Base-by-base conservation (phyloP, 108 stramenopile species). In the Discostella stelligeroides region DNA sequence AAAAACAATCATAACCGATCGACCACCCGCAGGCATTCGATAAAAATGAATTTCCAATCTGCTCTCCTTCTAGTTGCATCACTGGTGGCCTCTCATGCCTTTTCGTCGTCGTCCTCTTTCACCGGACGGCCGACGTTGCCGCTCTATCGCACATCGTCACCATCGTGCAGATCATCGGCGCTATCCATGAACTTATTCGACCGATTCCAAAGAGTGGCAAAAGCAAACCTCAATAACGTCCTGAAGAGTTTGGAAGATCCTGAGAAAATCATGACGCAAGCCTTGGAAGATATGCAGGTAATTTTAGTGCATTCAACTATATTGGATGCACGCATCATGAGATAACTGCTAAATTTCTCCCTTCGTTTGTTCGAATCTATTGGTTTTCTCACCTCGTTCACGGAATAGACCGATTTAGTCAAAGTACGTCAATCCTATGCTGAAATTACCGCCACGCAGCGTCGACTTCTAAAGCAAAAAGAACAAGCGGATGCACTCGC, bases 231-330 rank as follows among this genome's bases (percentile, higher is more conserved):
- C 1, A 97, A 98, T 63, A 96, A 88, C 57, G 74, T 97, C 34
- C 80, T 96, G 13, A 86, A 95, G 56, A 91, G 82, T 49, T 60
- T 95, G 62, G 96, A 97, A 80, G 98, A 98, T 78, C 98, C 98
- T 14, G 98, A 98, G 72, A 98, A 98, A 82, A 92, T 98, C 55
- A 84, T 98, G 89, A 90, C 76, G 43, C 97, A 97, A 77, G 97
- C 98, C 8, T 73, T 98, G 25, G 95, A 96, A 74, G 98, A 98
- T 79, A 97, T 98, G 96, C 98, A 98, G 85, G 86, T 91, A 68
- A 70, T 85, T 79, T 13, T 38, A 27, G 17, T 23, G 27, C 14
- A 23, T 18, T 17, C 12, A 27, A 24, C 21, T 7, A 34, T 34
- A 34, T 34, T 34, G 34, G 34, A 34, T 34, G 3, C 34, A 6